Base-by-base conservation (phyloP, 2,329 filamentous ascomycete genomes). In the Fonsecaea monophora region DNA sequence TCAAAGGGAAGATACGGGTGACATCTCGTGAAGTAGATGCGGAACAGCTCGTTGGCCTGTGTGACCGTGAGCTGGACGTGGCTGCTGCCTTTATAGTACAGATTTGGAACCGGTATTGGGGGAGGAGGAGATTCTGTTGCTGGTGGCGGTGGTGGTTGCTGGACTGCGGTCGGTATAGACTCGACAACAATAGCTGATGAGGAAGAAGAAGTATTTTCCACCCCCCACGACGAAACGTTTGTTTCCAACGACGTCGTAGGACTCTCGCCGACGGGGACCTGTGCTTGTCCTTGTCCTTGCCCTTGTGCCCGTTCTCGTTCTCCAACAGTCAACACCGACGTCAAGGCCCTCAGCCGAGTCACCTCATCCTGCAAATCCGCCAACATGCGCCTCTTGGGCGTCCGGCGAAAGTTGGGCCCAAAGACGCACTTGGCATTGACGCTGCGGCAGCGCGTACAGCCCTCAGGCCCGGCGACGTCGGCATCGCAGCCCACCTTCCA, bases 401-500 rank as follows among this genome's bases (percentile, higher is more conserved):
- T 60, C 15, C 65, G 65, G n/a, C 40, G 60, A 56, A 67, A 67
- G 18, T 40, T 60, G 21, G 42, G 15, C 35, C 60, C 60, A n/a
- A 67, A 67, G 9, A 53, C 48, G 32, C 65, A 67, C 13, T 45
- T 55, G 32, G 21, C 35, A 48, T 21, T 38, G 38, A 40, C 42
- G 55, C 21, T 60, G 35, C 37, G 65, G 50, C 65, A 67, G 4
- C 65, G 60, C 21, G 65, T 64, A 32, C 65, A 67, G 50, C 60
- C 60, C 12, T 67, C 38, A 15, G 60, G 42, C 2, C 60, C 55
- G 15, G 60, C 45, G 35, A 56, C 32, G n/a, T 64, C 48, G 40
- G 60, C 60, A 21, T 64, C 60, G 34, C 65, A 67, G 15, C 60
- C 60, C 12, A 60, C 56, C 40, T 67, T 67, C 65, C 65, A 67